Evolutionary conservation across 2,329 filamentous ascomycete genomes (phyloP), one percentile per base, ranked within the genome.

Genomic region (Aureobasidium subglaciale): DNA sequence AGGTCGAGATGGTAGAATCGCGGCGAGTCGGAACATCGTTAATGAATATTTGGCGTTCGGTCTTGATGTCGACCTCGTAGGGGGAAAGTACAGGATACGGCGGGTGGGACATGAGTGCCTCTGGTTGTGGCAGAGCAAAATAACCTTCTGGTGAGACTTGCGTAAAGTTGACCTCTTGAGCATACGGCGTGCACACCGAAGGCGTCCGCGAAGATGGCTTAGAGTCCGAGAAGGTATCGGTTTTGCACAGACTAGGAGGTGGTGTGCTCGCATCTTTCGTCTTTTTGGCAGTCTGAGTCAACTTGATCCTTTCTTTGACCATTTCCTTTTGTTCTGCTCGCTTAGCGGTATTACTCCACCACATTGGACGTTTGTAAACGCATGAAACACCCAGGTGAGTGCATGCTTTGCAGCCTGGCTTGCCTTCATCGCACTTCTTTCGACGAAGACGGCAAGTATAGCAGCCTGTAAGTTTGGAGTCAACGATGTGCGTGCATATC

Each of bases 241-340:
- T 89, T 10, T 91, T 87, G 65, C 87, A 88, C 56, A 93, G 79
- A 62, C 86, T 85, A 9, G 87, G 87, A 61, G 88, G 88, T 18
- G 50, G 50, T 56, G 88, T 88, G 70, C 81, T 73, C 52, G 83
- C 79, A 20, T 54, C 50, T 43, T 54, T 54, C 52, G 82, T 78
- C 82, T 96, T 96, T 74, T 96, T 92, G 24, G 85, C 85, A 63
- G 95, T 80, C 81, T 97, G 97, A 69, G 93, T 97, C 69, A 86
- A 84, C 83, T 96, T 96, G 78, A 99, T 97, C 72, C 92, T 89
- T 73, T 87, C 86, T 80, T 99, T 99, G 79, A 99, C 95, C 63
- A 86, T 77, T 69, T 97, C 93, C 76, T 97, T 99, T 71, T 96
- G 90, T 56, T 85, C 76, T 64, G 86, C 83, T 63, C 93, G 81